A percentile compares a stretch with the other conserved stretches of the same genome.
Evolutionary conservation across 1,284 basidiomycete species (phyloP).

Genomic region (Flammula alnicola): DNA sequence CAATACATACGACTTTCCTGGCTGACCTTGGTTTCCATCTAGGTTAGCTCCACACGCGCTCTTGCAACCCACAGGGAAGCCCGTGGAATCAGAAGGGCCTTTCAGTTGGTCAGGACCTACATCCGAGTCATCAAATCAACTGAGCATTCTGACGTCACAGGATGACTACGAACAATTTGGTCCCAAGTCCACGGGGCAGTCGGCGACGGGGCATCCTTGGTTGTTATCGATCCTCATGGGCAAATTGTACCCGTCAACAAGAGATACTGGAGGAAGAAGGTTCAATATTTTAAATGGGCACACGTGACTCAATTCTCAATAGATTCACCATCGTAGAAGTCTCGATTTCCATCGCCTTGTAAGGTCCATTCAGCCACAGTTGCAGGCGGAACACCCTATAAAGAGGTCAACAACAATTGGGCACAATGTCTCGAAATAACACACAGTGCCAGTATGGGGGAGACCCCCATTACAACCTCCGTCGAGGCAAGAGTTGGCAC

Average conservation of each 20-base stretch:
- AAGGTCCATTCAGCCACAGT: slow-evolving; percentile 66
- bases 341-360: slow-evolving; percentile 36
- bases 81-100: slow-evolving; percentile 51
- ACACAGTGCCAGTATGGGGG: slow-evolving; percentile 50
- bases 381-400: slow-evolving; percentile 61
- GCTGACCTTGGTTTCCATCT: slow-evolving; percentile 41
- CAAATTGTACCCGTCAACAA: slow-evolving; percentile 65
- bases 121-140: neutral
- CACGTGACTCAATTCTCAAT: neutral
- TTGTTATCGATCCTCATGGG: slow-evolving; percentile 59
- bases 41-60: slow-evolving; percentile 59
- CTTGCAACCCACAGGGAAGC: slow-evolving; percentile 59
- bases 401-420: neutral
- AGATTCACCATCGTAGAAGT: slow-evolving; percentile 52
- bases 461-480: slow-evolving; percentile 66
- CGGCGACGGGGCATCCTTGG: slow-evolving; percentile 51
- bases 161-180: slow-evolving; percentile 31
- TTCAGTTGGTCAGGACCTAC: slow-evolving; percentile 45
- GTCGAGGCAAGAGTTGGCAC: slow-evolving; percentile 56
- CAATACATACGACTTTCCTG: neutral
- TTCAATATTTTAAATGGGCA: neutral
- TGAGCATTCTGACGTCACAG: neutral
- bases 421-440: slow-evolving; percentile 6
- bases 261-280: slow-evolving; percentile 38
- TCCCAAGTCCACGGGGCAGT: slow-evolving; percentile 59